Conservation (phyloP, 495 filamentous ascomycete species). For the Chaetomium tenue region DNA sequence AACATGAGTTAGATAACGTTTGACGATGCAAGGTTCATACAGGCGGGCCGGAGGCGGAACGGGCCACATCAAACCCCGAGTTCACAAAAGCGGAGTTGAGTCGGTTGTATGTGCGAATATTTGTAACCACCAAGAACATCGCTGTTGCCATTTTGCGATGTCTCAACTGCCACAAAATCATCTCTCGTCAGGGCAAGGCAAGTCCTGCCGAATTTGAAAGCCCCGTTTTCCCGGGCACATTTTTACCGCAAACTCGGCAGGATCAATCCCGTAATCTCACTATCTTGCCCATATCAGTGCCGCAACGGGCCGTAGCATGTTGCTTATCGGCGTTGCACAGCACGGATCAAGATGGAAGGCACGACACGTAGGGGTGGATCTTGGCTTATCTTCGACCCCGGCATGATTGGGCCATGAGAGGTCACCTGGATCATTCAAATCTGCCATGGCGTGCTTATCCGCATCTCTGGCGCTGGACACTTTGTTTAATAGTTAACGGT, state of each 20-base stretch:
- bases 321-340: background rate
- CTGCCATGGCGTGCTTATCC: slow-evolving; percentile 3
- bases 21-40: slow-evolving; percentile 3
- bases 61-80: too few species aligned
- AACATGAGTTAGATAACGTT: background rate
- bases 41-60: background rate
- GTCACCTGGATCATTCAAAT: background rate
- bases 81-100: background rate
- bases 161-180: background rate
- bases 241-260: too few species aligned
- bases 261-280: too few species aligned
- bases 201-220: background rate
- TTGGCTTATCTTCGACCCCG: slow-evolving; percentile 2
- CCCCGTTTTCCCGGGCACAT: background rate
- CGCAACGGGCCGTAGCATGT: background rate
- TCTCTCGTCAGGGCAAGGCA: too few species aligned
- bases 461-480: background rate
- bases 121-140: background rate
- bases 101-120: too few species aligned
- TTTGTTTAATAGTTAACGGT: background rate
- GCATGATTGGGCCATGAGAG: slow-evolving; percentile 6
- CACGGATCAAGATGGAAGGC: background rate
- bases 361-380: background rate
- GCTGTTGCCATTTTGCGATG: background rate
- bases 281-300: too few species aligned